Evolutionary conservation across 2,329 filamentous ascomycete genomes (phyloP), one percentile per base, ranked within the genome.

Genomic region (Calonectria naviculata): DNA sequence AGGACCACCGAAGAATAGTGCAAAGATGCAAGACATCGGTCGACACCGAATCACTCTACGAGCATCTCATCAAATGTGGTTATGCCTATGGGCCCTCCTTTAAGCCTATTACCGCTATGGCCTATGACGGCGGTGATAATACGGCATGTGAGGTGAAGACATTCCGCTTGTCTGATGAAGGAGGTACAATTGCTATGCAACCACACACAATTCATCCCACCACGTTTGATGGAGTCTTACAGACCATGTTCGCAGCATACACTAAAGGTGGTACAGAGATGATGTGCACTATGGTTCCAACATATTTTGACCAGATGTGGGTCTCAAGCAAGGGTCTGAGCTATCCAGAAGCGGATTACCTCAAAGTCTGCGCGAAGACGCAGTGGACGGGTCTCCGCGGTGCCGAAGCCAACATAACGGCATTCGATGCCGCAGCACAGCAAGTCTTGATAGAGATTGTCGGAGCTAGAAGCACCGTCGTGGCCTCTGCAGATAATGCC

Each of bases 401-500:
- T 36, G 36, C 52, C 15, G 52, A 56, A 38, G 36, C 29, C 21
- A 56, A 17, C 29, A 36, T 56, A 36, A 56, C 52, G 3, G 52
- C 52, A 9, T 26, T 56, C 9, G 52, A 56, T 56, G 19, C 52
- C 4, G 52, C 21, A 13, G 52, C 29, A 13, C 7, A 38, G 31
- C 19, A 56, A 12, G 52, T 56, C 21, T 38, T 56, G 29, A 29
- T 56, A 3, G 52, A 56, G 52, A 56, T 56, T 34, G 19, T 24
- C 10, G 52, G 52, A 34, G 31, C 19, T 19, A 81, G 80, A 65
- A 13, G 29, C 8, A 56, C 52, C 12, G 36, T 56, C n/a, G 21
- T 56, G 9, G 52, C 8, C 13, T 56, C 52, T 24, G 24, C 52
- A 21, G 52, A 56, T 13, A 13, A 19, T 17, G 9, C 8, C 21